These are phyloP conservation scores for Metarhizium guizhouense DNA, from an alignment of 2,329 filamentous ascomycete species.

Conservation along the genomic window DNA sequence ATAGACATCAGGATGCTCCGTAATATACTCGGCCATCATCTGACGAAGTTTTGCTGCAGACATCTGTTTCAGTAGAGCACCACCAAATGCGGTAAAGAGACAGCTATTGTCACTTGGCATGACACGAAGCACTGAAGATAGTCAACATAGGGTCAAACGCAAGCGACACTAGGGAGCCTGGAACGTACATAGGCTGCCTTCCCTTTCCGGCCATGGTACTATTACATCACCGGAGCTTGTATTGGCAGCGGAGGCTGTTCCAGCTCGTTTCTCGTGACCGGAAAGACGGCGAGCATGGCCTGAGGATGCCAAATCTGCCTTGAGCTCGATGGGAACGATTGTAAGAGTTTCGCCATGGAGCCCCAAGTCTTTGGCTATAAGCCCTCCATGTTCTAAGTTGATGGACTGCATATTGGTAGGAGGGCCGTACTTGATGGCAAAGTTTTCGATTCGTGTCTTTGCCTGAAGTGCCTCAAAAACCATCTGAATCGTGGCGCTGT, in stretches of 20 bases:
- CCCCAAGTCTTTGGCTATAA: conserved; percentile 38
- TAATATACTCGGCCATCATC: conserved; percentile 72
- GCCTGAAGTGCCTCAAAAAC: conserved; percentile 52
- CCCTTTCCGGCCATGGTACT: conserved; percentile 39
- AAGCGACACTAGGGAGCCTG: not conserved
- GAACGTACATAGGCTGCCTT: conserved; percentile 40
- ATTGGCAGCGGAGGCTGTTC: not conserved
- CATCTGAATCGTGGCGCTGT: conserved; percentile 55
- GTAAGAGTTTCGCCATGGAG: conserved; percentile 43
- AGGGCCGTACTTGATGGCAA: conserved; percentile 77
- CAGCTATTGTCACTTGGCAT: conserved; percentile 98
- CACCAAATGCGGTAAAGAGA: conserved; percentile 82
- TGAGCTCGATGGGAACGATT: conserved; percentile 32
- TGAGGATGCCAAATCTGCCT: conserved; percentile 6
- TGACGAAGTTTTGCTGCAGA: conserved; percentile 54
- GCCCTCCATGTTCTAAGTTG: conserved; percentile 41
- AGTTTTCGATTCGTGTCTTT: conserved; percentile 55
- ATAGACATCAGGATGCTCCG: conserved; percentile 63
- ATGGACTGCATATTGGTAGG: conserved; percentile 59
- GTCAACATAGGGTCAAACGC: not conserved
- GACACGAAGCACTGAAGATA: conserved; percentile 62
- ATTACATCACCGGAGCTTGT: conserved; percentile 22
- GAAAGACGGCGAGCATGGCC: not conserved
- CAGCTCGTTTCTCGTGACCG: not conserved
- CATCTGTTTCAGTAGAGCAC: conserved; percentile 56